phyloP scores from a whole-genome alignment of 2,329 filamentous ascomycete species.

The Neurospora crassa region DNA sequence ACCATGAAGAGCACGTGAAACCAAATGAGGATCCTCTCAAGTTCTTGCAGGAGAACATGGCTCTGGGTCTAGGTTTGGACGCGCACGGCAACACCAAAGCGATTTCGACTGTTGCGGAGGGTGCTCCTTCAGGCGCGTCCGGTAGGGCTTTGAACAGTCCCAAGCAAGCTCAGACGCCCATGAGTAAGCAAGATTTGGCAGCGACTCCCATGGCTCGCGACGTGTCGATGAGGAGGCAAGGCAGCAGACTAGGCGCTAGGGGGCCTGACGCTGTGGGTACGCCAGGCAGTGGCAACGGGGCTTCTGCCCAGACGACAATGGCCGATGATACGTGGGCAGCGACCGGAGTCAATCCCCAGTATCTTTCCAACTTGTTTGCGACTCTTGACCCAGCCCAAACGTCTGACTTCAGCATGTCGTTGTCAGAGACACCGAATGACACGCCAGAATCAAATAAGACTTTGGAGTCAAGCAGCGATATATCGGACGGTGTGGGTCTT shows the following conservation, averaged over 20 bases:
- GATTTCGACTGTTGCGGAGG: conserved; percentile 6
- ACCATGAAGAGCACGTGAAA: conserved; percentile 49
- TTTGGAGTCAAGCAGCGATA: conserved; percentile 54
- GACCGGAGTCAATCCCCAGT: conserved; percentile 44
- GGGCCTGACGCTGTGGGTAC: conserved; percentile 21
- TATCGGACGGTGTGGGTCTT: conserved; percentile 43
- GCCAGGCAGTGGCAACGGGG: conserved; percentile 18
- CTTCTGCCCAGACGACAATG: conserved; percentile 6
- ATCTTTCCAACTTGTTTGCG: conserved; percentile 33
- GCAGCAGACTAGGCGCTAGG: conserved; percentile 34
- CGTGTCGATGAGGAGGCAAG: conserved; percentile 40
- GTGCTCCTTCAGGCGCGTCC: not conserved
- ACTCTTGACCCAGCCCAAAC: conserved; percentile 32
- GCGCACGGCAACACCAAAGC: conserved; percentile 35
- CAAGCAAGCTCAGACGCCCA: conserved; percentile 39
- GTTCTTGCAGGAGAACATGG: conserved; percentile 42
- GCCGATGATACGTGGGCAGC: conserved; percentile 22
- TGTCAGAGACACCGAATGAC: conserved; percentile 49
- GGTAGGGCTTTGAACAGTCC: conserved; percentile 20
- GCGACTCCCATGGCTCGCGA: conserved; percentile 42
- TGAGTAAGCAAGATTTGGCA: conserved; percentile 25
- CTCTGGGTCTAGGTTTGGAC: conserved; percentile 41
- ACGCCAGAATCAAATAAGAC: conserved; percentile 54
- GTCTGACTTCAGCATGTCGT: conserved; percentile 43
- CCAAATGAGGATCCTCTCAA: conserved; percentile 45